Conservation (phyloP, 306 rosid species). For the Fragaria ananassa region DNA sequence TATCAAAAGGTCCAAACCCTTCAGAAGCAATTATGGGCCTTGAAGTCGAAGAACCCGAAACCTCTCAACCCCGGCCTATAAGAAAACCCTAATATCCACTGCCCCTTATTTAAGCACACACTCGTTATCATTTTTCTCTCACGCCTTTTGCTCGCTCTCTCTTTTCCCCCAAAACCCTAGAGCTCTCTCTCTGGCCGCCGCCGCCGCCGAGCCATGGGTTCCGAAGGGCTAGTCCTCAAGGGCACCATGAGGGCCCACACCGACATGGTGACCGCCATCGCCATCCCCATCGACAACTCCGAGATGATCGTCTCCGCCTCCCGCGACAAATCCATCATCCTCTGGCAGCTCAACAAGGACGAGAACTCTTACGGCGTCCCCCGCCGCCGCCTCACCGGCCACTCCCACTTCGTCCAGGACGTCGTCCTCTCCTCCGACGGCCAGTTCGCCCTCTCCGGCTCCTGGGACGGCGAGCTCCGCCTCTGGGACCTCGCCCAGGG, state of each 20-base stretch:
- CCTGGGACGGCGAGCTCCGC: slow-evolving; percentile 99
- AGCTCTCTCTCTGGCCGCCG: not conserved
- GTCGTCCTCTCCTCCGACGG: slow-evolving; percentile 97
- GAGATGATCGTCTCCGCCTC: slow-evolving; percentile 87
- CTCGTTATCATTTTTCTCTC: not conserved
- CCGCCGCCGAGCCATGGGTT: slow-evolving; percentile 28
- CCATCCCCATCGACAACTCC: slow-evolving; percentile 80
- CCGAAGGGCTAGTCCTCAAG: slow-evolving; percentile 67
- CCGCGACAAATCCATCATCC: slow-evolving; percentile 85
- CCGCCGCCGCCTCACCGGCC: slow-evolving; percentile 88
- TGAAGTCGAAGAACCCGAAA: too few relatives aligned
- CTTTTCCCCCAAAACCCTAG: slow-evolving; percentile 8
- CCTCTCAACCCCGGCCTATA: too few relatives aligned
- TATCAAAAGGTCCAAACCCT: too few relatives aligned
- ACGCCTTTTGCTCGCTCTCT: not conserved
- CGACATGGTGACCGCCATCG: slow-evolving; percentile 91
- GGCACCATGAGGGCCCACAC: slow-evolving; percentile 97
- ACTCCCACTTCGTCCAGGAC: slow-evolving; percentile 85
- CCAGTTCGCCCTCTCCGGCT: slow-evolving; percentile 95
- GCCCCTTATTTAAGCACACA: slow-evolving; percentile 34
- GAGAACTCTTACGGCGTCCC: slow-evolving; percentile 91
- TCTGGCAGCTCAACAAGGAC: slow-evolving; percentile 89
- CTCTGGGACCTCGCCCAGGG: slow-evolving; percentile 91
- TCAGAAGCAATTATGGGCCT: too few relatives aligned
- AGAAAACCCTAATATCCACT: not conserved